phyloP scores from a whole-genome alignment of 805 yeast species.

The Saccharomycopsis sp. region DNA sequence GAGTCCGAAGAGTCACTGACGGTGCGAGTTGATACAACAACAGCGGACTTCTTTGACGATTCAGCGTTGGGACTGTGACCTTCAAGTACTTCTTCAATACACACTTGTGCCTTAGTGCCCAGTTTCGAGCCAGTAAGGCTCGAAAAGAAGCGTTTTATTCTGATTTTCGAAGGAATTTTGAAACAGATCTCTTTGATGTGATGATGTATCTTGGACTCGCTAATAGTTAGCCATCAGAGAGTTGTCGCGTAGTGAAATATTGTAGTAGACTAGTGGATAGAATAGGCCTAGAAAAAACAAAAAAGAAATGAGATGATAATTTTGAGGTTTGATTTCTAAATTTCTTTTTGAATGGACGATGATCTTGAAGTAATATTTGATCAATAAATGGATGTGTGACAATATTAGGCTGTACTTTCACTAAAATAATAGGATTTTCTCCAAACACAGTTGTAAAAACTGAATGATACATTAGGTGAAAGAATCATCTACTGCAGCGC shows the following conservation, averaged over 20 bases:
- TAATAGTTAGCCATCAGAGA: background rate
- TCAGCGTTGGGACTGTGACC: background rate
- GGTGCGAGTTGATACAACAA: background rate
- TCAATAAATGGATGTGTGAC: background rate
- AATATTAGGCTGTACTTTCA: background rate
- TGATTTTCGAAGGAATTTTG: background rate
- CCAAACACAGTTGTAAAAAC: background rate
- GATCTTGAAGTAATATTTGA: background rate
- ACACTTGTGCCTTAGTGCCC: background rate
- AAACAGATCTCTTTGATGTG: background rate
- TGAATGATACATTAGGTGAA: background rate
- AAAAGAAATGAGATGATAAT: background rate
- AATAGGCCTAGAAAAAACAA: background rate
- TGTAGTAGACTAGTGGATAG: background rate
- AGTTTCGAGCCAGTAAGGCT: background rate
- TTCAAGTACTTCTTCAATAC: background rate
- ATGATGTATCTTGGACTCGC: background rate
- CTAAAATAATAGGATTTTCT: background rate
- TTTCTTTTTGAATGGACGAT: background rate
- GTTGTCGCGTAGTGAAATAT: background rate
- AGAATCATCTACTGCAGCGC: background rate
- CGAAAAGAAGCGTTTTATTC: background rate
- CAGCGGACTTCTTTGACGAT: background rate
- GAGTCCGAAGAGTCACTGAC: constrained; percentile 1
- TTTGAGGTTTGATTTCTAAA: background rate